Conservation (phyloP, 169 alveolate genomes). For the Toxoplasma gondii region DNA sequence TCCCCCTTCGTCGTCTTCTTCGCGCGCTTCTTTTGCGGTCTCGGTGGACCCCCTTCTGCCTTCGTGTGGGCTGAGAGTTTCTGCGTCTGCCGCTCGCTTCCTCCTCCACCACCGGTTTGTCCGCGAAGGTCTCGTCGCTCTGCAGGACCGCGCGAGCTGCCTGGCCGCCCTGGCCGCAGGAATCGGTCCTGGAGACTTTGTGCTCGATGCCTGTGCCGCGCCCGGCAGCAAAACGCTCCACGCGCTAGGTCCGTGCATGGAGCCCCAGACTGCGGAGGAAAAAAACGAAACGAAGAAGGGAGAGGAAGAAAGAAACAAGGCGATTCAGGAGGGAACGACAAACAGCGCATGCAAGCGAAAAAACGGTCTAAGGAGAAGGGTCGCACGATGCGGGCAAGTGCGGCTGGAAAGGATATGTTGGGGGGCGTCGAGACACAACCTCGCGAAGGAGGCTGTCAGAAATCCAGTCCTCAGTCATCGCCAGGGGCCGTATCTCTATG, state of each 20-base stretch:
- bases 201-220: slow-evolving; percentile 78
- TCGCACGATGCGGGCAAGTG: not conserved
- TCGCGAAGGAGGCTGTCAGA: no score
- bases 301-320: no score
- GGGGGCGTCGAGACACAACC: not conserved
- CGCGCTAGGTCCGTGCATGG: slow-evolving; percentile 59
- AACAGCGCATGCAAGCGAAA: no score
- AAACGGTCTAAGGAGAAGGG: not conserved
- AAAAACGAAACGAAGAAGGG: no score
- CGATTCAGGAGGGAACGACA: no score
- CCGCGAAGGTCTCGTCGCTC: slow-evolving; percentile 48
- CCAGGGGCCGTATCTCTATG: no score
- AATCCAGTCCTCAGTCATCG: no score
- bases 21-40: not conserved
- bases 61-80: not conserved
- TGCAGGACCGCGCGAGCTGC: slow-evolving; percentile 73
- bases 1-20: not conserved
- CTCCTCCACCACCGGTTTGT: slow-evolving; percentile 56
- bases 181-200: slow-evolving; percentile 69
- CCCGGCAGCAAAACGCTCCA: slow-evolving; percentile 79
- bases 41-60: slow-evolving; percentile 12
- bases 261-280: not conserved
- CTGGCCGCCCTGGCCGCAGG: slow-evolving; percentile 69
- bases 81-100: slow-evolving; percentile 6
- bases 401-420: not conserved